These are phyloP conservation scores for Jacaranda copaia DNA, from an alignment of 257 asterid genomes.

Conservation along the genomic window DNA sequence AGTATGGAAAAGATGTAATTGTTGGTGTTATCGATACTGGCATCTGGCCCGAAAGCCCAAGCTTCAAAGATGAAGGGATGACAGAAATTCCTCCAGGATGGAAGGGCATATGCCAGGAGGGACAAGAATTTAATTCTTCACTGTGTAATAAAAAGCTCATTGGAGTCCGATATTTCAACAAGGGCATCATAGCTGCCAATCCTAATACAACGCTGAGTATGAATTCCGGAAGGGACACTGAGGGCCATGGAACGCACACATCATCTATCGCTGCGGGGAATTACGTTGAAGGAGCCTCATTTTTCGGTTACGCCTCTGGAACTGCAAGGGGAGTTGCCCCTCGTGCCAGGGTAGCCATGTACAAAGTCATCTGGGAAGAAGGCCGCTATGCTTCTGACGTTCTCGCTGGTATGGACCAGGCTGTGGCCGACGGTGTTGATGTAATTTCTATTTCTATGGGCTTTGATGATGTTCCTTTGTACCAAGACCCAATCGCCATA, in stretches of 20 bases:
- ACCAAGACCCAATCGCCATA: conserved; percentile 48
- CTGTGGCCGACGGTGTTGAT: conserved; percentile 47
- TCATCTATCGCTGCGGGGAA: conserved; percentile 56
- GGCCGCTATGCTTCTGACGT: conserved; percentile 47
- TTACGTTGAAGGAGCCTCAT: conserved; percentile 46
- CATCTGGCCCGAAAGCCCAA: conserved; percentile 59
- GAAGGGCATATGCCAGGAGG: conserved; percentile 53
- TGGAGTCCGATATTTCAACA: conserved; percentile 54
- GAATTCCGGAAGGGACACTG: conserved; percentile 51
- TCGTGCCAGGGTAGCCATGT: conserved; percentile 49
- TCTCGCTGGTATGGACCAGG: conserved; percentile 63
- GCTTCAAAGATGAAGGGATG: conserved; percentile 59
- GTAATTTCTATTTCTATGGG: conserved; percentile 45
- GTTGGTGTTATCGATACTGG: conserved; percentile 57
- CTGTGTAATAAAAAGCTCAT: conserved; percentile 53
- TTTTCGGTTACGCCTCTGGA: conserved; percentile 56
- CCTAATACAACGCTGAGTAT: conserved; percentile 35
- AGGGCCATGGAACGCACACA: conserved; percentile 63
- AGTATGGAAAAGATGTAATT: conserved; percentile 53
- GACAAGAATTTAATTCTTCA: conserved; percentile 50
- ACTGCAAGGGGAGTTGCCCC: conserved; percentile 60
- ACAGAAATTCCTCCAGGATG: conserved; percentile 45
- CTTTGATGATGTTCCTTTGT: conserved; percentile 29
- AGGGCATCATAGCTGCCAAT: conserved; percentile 46
- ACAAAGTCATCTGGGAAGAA: conserved; percentile 32